These are phyloP conservation scores for Ophiostoma triangulosporum DNA, from an alignment of 2,329 filamentous ascomycete species.

Conservation along the genomic window DNA sequence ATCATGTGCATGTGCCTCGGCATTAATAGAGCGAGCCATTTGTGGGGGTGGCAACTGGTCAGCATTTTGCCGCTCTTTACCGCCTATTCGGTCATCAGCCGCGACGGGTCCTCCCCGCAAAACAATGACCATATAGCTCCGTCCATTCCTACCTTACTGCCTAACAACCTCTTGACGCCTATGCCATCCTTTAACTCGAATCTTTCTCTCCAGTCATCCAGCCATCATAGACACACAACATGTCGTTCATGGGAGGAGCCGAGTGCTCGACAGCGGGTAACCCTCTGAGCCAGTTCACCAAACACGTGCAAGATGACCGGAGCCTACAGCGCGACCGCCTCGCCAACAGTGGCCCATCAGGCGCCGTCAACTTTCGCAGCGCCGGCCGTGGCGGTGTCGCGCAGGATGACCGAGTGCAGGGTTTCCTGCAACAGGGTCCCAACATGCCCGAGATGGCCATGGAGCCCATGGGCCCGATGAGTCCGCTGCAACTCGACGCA, in stretches of 20 bases:
- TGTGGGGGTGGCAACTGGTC: constrained; percentile 4
- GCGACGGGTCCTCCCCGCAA: background rate
- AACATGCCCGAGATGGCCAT: constrained; percentile 40
- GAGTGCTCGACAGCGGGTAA: constrained; percentile 96
- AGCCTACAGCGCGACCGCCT: constrained; percentile 84
- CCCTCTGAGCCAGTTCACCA: constrained; percentile 92
- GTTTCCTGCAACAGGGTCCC: constrained; percentile 74
- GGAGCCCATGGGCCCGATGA: constrained; percentile 28
- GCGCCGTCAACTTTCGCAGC: constrained; percentile 57
- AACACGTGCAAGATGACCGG: constrained; percentile 93
- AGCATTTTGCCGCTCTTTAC: constrained; percentile 7
- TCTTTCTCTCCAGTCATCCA: background rate
- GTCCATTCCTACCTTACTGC: background rate
- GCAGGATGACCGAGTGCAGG: constrained; percentile 86
- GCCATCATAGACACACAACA: constrained; percentile 23
- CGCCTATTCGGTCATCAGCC: background rate
- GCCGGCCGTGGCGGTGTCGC: constrained; percentile 51
- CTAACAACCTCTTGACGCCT: too few species aligned
- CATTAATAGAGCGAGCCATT: background rate
- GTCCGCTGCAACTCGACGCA: constrained; percentile 32
- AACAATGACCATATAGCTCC: background rate
- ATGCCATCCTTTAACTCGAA: background rate
- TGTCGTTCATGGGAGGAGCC: constrained; percentile 93
- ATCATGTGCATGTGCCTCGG: constrained; percentile 10
- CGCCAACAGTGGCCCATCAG: constrained; percentile 34